Evolutionary conservation across 768 basidiomycete genomes (phyloP).

Genomic region (Floccularia luteovirens): DNA sequence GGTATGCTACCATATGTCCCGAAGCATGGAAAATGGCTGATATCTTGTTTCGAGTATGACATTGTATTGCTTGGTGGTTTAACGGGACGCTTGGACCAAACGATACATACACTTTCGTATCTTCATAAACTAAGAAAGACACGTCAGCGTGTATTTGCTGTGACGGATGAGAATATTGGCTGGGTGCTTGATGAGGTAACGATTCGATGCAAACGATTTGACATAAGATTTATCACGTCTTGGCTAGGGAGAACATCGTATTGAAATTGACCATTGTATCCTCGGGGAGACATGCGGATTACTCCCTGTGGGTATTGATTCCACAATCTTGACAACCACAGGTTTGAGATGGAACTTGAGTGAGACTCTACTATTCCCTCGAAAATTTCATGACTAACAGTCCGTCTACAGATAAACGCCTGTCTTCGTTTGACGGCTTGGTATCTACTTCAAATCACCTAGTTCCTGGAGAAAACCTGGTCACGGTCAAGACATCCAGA

Average conservation of each 20-base stretch:
- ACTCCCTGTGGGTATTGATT: conserved; percentile 83
- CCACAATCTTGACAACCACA: conserved; percentile 68
- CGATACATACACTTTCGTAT: conserved; percentile 80
- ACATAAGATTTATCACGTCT: conserved; percentile 2
- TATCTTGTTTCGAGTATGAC: conserved; percentile 37
- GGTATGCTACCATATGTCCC: conserved; percentile 20
- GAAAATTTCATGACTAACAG: background rate
- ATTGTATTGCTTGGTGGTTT: conserved; percentile 83
- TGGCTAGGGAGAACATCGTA: conserved; percentile 72
- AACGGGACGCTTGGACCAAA: conserved; percentile 90
- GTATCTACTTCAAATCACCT: conserved; percentile 95
- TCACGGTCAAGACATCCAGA: conserved; percentile 69
- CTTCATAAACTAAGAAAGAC: conserved; percentile 70
- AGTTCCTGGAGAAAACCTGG: conserved; percentile 50
- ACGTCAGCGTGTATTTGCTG: conserved; percentile 55
- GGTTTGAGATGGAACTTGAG: conserved; percentile 91
- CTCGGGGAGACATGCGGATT: conserved; percentile 90
- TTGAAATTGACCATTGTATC: conserved; percentile 63
- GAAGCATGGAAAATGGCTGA: conserved; percentile 16
- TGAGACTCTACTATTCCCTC: conserved; percentile 21
- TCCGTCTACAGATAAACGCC: conserved; percentile 35
- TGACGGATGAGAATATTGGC: conserved; percentile 87
- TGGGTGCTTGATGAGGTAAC: conserved; percentile 82
- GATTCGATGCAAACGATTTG: conserved; percentile 11
- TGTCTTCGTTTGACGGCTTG: conserved; percentile 77